Base-by-base conservation (phyloP, 2,329 filamentous ascomycete genomes). In the Amauroascus niger region DNA sequence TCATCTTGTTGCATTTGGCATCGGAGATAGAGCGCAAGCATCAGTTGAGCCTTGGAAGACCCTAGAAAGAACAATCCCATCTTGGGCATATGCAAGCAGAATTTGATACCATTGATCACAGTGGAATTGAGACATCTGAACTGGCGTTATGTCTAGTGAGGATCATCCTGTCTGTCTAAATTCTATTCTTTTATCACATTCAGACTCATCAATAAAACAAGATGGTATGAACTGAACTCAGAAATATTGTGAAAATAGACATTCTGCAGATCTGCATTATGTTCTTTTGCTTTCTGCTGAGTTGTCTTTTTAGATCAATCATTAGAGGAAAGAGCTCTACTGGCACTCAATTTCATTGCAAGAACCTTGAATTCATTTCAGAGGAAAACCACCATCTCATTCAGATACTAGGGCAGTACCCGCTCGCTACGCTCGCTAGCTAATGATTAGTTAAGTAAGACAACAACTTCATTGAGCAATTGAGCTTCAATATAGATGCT, bases 141-240 rank as follows among this genome's bases (percentile, higher is more conserved):
- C 39, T 11, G 63, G 66, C n/a, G 46, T 59, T 33, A 63, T 57
- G 7, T 67, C 63, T 13, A 55, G 56, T 9, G 64, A 67, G 52
- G 67, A 65, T 68, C 64, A 73, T 3, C 64, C 65, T 7, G 58
- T 69, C 14, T 63, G 59, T 50, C 68, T 59, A 52, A 63, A 66
- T 9, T 67, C 63, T 55, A 63, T 59, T n/a, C 60, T 59, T 56
- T 66, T 70, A 54, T 72, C 64, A 58, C 61, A 70, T 2, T 67
- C 64, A 55, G 70, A 71, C 58, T 73, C 63, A 54, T 72, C 64
- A 30, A 69, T 59, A 60, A 71, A 8, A 72, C 63, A 9, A 69
- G 57, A 28, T 71, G 62, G 54, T 69, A 67, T 0, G 63, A 67
- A 9, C 56, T 53, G 51, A 67, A 68, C 1, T 59, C 55, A 3